These are phyloP conservation scores for Asterophora parasitica DNA, from an alignment of 768 basidiomycete species.

Conservation along the genomic window DNA sequence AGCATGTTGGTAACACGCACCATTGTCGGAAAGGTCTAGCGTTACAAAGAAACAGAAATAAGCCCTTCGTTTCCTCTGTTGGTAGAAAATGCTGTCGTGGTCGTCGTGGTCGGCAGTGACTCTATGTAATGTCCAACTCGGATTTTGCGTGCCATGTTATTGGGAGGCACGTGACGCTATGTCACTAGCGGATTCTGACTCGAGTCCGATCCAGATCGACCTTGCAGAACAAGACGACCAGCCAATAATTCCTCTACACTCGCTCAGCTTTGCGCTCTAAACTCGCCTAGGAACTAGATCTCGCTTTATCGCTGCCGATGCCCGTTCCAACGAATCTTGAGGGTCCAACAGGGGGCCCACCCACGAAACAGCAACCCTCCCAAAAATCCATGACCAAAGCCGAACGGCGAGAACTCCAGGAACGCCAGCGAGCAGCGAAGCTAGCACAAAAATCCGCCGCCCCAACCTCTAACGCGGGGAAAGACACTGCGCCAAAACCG, in stretches of 20 bases:
- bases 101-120: slow-evolving; percentile 5
- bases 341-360: slow-evolving; percentile 4
- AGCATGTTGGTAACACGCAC: neutral
- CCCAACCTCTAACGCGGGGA: slow-evolving; percentile 16
- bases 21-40: slow-evolving; percentile 1
- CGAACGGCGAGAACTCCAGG: slow-evolving; percentile 75
- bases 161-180: slow-evolving; percentile 13
- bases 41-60: neutral
- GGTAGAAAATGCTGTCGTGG: neutral
- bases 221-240: neutral
- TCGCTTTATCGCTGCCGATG: slow-evolving; percentile 18
- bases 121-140: neutral
- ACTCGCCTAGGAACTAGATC: neutral
- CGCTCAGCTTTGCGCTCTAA: neutral
- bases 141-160: slow-evolving; percentile 6
- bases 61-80: neutral
- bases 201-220: slow-evolving; percentile 6
- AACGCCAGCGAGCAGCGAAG: slow-evolving; percentile 78
- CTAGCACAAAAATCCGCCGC: slow-evolving; percentile 35
- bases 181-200: slow-evolving; percentile 15
- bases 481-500: slow-evolving; percentile 18
- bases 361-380: slow-evolving; percentile 29
- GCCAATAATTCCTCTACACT: neutral
- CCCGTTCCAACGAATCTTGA: slow-evolving; percentile 28
- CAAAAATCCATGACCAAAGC: slow-evolving; percentile 80